phyloP scores from a whole-genome alignment of 306 rosid species.

The Cyclanthera cordifolia region DNA sequence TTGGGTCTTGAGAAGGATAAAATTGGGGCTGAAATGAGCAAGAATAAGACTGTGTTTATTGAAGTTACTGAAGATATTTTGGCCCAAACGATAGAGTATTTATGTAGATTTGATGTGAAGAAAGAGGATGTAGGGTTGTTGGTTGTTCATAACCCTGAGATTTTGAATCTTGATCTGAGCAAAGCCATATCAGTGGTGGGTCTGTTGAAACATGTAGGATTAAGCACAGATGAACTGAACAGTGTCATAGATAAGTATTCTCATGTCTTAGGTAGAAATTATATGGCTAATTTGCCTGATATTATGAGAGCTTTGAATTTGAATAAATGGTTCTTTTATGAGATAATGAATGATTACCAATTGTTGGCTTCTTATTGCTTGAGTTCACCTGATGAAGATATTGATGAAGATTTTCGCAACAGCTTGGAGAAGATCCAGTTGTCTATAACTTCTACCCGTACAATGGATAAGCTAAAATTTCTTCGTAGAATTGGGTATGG shows the following conservation, averaged over 20 bases:
- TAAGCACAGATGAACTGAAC: constrained; percentile 19
- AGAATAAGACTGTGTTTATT: constrained; percentile 35
- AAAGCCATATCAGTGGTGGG: constrained; percentile 35
- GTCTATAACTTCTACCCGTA: constrained; percentile 30
- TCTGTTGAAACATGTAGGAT: constrained; percentile 46
- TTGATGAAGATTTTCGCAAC: constrained; percentile 21
- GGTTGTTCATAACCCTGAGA: constrained; percentile 34
- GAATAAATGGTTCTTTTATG: constrained; percentile 49
- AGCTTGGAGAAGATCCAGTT: constrained; percentile 31
- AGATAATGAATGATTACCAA: constrained; percentile 34
- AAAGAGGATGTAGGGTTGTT: constrained; percentile 39
- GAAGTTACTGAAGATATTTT: constrained; percentile 36
- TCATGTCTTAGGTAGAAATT: constrained; percentile 47
- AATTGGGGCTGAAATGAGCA: constrained; percentile 31
- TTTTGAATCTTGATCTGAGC: constrained; percentile 45
- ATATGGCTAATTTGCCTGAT: constrained; percentile 53
- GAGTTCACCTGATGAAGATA: constrained; percentile 28
- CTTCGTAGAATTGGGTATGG: constrained; percentile 66
- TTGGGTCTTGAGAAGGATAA: constrained; percentile 33
- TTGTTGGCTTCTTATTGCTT: constrained; percentile 33
- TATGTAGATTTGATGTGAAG: constrained; percentile 40
- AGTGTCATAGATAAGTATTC: constrained; percentile 25
- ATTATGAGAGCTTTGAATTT: constrained; percentile 58
- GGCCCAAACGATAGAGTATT: constrained; percentile 29
- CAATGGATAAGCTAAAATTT: constrained; percentile 47